A percentile compares a stretch with the other conserved stretches of the same genome.
phyloP scores from a whole-genome alignment of 164 flowering plant species.

The Annona squamosa region DNA sequence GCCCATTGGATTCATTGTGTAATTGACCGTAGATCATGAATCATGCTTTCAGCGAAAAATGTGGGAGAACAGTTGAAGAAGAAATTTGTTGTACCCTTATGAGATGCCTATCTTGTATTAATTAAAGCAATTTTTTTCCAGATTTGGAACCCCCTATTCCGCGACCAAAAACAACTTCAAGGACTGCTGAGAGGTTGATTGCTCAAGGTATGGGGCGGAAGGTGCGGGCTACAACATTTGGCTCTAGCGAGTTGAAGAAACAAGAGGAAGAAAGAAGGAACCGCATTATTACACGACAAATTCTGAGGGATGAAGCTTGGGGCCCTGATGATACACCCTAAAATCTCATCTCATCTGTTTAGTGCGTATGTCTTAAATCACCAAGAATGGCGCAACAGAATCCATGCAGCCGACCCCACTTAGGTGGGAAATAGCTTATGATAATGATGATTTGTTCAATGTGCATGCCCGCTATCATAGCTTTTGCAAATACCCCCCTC shows the following conservation, averaged over 20 bases:
- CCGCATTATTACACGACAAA: conserved; percentile 59
- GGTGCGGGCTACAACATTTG: conserved; percentile 41
- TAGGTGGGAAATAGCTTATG: no score
- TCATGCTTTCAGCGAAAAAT: neutral
- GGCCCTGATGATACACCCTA: conserved; percentile 43
- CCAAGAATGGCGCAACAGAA: no score
- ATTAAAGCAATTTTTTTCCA: conserved; percentile 14
- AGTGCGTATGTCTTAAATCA: no score
- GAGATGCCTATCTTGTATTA: neutral
- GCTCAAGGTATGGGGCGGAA: conserved; percentile 86
- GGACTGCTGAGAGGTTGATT: conserved; percentile 81
- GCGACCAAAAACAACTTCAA: conserved; percentile 81
- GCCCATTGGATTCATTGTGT: neutral
- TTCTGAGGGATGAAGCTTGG: conserved; percentile 83
- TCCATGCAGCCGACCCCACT: no score
- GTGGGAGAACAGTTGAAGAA: neutral
- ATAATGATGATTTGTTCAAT: no score
- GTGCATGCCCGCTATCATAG: no score
- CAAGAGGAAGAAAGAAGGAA: conserved; percentile 79
- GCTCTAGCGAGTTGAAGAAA: conserved; percentile 54
- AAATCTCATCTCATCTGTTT: no score
- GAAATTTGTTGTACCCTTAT: neutral
- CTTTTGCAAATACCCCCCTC: no score
- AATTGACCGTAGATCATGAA: no score
- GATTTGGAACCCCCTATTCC: conserved; percentile 82